Base-by-base conservation (phyloP, 768 basidiomycete genomes). In the Nidularia pulvinata region DNA sequence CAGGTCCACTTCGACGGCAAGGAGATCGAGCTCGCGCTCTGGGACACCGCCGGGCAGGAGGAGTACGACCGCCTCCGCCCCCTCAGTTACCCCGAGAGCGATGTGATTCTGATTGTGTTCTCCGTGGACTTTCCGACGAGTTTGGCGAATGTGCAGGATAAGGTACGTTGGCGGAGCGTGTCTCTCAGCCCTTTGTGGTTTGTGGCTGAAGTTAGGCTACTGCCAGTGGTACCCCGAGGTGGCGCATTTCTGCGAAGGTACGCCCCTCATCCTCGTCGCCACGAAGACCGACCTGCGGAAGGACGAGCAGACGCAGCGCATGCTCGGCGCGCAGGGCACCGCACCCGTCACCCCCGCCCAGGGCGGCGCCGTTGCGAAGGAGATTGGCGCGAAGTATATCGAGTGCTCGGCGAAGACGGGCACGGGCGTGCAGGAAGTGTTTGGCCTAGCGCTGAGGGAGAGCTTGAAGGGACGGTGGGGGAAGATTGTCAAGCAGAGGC, bases 21-120 rank as follows among this genome's bases (percentile, higher is more conserved):
- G 71, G 76, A 91, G 16, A 86, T 99, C 56, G 93, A 97, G 65
- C 82, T 99, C 43, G 96, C 97, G n/a, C 79, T 99, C 14, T 99
- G 96, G 94, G 95, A 98, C 71, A 98, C 95, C 1, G 95, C 95
- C 1, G 95, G 95, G 30, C 95, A 97, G 69, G 95, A 98, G 72
- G 95, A 98, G 74, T 98, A 97, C 70, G 93, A 95, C 69, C 82
- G 91, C 57, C 80, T 95, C 52, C 81, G 91, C 59, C 91, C 91
- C 16, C 77, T 94, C 57, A 90, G 88, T 67, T 93, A 94, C 61
- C 91, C 92, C 16, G 91, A 94, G 69, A 89, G 86, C 77, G 83
- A 93, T 64, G 91, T 93, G 55, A 93, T 96, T 62, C 88, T 96
- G 61, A 91, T 96, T 61, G 93, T 95, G 32, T 97, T 96, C 76